Conservation (phyloP, 2,329 filamentous ascomycete species). For the Monilinia fructigena region DNA sequence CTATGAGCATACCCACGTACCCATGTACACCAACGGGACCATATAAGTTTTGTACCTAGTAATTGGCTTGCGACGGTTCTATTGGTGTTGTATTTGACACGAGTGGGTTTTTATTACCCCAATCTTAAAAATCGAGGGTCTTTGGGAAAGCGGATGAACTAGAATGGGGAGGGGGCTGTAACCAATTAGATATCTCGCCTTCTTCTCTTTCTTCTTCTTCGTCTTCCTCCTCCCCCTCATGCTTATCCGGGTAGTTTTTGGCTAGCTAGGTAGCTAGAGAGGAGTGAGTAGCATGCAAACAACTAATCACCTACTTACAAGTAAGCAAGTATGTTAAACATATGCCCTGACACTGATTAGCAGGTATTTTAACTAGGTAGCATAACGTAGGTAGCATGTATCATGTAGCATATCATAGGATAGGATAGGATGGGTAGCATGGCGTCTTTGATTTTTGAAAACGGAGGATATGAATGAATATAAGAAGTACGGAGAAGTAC, state of each 20-base stretch:
- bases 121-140: conserved; percentile 1
- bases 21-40: neutral
- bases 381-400: no score
- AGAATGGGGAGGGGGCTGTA: neutral
- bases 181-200: neutral
- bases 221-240: no score
- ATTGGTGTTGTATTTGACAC: conserved; percentile 9
- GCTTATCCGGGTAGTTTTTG: no score
- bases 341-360: neutral
- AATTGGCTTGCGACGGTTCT: neutral
- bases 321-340: neutral
- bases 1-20: neutral
- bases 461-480: no score
- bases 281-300: no score
- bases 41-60: neutral
- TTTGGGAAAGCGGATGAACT: neutral
- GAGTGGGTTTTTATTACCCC: neutral
- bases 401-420: no score
- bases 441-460: no score
- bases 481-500: no score
- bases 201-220: neutral
- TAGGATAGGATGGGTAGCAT: no score
- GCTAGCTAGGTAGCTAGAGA: no score
- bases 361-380: no score
- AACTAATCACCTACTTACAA: no score